phyloP scores from a whole-genome alignment of 2,329 filamentous ascomycete genomes.

The Pseudopithomyces chartarum region DNA sequence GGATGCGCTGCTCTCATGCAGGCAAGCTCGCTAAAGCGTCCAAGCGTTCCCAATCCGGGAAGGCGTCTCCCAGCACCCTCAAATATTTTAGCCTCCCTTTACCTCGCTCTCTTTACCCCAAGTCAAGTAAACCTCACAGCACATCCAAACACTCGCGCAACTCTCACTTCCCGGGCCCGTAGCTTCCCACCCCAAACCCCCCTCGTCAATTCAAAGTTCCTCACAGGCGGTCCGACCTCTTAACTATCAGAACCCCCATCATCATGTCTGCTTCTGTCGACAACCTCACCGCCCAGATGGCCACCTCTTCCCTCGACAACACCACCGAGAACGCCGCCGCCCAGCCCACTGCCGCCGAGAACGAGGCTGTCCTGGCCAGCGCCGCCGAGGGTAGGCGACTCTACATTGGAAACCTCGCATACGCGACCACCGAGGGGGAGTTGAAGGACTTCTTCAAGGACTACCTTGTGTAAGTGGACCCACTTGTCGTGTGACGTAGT shows the following conservation, averaged over 20 bases:
- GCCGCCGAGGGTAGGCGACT: slow-evolving; percentile 98
- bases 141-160: slow-evolving; percentile 38
- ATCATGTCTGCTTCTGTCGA: slow-evolving; percentile 87
- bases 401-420: slow-evolving; percentile 99
- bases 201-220: slow-evolving; percentile 56
- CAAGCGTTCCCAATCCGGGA: slow-evolving; percentile 24
- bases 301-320: slow-evolving; percentile 68
- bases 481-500: slow-evolving; percentile 6
- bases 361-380: slow-evolving; percentile 93
- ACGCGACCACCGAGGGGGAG: slow-evolving; percentile 99
- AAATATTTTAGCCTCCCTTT: slow-evolving; percentile 30
- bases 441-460: slow-evolving; percentile 99
- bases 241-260: slow-evolving; percentile 62
- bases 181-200: slow-evolving; percentile 58
- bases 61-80: slow-evolving; percentile 22
- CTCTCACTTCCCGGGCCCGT: slow-evolving; percentile 48
- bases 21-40: slow-evolving; percentile 26
- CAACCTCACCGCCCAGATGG: slow-evolving; percentile 75
- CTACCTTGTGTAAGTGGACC: slow-evolving; percentile 89
- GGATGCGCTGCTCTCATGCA: slow-evolving; percentile 23
- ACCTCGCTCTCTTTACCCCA: slow-evolving; percentile 31
- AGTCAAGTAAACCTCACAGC: slow-evolving; percentile 31
- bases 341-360: slow-evolving; percentile 75
- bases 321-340: slow-evolving; percentile 56
- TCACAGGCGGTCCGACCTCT: slow-evolving; percentile 55